phyloP scores from a whole-genome alignment of 768 basidiomycete species.

The Gloeostereum incarnatum region DNA sequence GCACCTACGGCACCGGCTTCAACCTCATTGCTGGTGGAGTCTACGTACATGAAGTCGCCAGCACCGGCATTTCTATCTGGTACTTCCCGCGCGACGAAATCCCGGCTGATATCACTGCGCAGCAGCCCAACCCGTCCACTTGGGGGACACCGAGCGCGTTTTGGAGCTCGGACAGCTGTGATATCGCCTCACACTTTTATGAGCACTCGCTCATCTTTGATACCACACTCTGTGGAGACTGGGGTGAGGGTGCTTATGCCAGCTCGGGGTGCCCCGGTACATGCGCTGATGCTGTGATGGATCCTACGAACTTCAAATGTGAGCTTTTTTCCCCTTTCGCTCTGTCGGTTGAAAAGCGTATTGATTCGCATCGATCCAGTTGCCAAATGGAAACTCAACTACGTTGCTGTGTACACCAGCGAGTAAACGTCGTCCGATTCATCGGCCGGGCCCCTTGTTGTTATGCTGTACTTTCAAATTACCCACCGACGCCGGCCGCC shows the following conservation, averaged over 20 bases:
- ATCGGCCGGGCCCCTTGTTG: too few relatives aligned
- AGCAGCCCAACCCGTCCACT: slow-evolving; percentile 17
- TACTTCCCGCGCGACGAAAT: slow-evolving; percentile 21
- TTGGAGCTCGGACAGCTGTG: slow-evolving; percentile 18
- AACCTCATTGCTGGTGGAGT: slow-evolving; percentile 20
- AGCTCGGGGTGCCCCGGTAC: slow-evolving; percentile 23
- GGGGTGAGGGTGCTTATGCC: slow-evolving; percentile 8
- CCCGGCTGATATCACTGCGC: slow-evolving; percentile 21
- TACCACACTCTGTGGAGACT: slow-evolving; percentile 34
- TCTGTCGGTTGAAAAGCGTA: neutral
- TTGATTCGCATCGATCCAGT: slow-evolving; percentile 14
- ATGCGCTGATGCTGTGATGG: slow-evolving; percentile 28
- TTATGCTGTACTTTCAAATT: too few relatives aligned
- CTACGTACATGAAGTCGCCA: slow-evolving; percentile 20
- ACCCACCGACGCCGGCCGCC: too few relatives aligned
- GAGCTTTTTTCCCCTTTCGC: slow-evolving; percentile 9
- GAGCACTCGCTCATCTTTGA: slow-evolving; percentile 25
- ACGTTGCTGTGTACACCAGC: slow-evolving; percentile 33
- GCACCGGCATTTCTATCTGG: slow-evolving; percentile 23
- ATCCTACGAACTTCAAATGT: slow-evolving; percentile 41
- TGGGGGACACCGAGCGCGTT: slow-evolving; percentile 25
- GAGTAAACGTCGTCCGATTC: too few relatives aligned
- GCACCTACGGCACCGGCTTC: slow-evolving; percentile 14
- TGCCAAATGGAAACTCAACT: slow-evolving; percentile 38
- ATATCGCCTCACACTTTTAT: slow-evolving; percentile 23